Conservation (phyloP, 2,329 filamentous ascomycete genomes). For the Lasiodiplodia citricola region DNA sequence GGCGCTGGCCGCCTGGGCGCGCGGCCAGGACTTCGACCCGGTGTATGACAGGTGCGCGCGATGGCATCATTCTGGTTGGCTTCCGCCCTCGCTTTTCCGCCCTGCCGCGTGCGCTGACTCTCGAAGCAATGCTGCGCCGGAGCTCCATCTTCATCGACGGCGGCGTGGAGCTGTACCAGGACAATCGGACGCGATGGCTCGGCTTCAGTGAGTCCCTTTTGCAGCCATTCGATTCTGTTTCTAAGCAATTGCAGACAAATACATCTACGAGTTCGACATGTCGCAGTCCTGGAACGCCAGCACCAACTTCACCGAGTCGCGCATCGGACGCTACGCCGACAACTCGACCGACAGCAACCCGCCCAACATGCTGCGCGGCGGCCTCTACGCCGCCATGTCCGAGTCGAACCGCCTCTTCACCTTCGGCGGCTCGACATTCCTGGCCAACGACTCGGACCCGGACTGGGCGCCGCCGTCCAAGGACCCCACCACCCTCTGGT, state of each 20-base stretch:
- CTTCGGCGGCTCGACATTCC: conserved; percentile 41
- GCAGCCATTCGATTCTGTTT: background rate
- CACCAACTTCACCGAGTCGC: conserved; percentile 36
- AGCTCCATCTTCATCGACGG: conserved; percentile 23
- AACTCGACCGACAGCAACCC: conserved; percentile 29
- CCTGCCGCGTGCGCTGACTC: background rate
- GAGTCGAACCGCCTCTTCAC: conserved; percentile 37
- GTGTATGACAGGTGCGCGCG: background rate
- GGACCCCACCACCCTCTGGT: conserved; percentile 41
- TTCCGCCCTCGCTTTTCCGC: background rate
- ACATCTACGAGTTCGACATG: conserved; percentile 34
- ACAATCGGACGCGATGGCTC: conserved; percentile 7
- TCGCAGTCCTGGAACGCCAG: conserved; percentile 40
- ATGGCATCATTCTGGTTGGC: conserved; percentile 10
- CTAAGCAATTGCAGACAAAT: background rate
- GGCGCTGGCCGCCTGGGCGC: background rate
- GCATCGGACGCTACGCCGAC: conserved; percentile 34
- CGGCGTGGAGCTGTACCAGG: conserved; percentile 17
- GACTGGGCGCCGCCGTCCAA: conserved; percentile 35
- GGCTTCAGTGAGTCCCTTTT: conserved; percentile 22
- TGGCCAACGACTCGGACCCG: conserved; percentile 38
- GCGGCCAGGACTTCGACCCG: background rate
- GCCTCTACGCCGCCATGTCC: conserved; percentile 35
- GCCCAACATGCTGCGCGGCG: conserved; percentile 36
- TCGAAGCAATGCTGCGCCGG: conserved; percentile 18